Percentiles rank a stretch among this genome's conserved stretches.
Evolutionary conservation across 129 eudicot species (phyloP).

Genomic region (Centrapalus pauciflorus): DNA sequence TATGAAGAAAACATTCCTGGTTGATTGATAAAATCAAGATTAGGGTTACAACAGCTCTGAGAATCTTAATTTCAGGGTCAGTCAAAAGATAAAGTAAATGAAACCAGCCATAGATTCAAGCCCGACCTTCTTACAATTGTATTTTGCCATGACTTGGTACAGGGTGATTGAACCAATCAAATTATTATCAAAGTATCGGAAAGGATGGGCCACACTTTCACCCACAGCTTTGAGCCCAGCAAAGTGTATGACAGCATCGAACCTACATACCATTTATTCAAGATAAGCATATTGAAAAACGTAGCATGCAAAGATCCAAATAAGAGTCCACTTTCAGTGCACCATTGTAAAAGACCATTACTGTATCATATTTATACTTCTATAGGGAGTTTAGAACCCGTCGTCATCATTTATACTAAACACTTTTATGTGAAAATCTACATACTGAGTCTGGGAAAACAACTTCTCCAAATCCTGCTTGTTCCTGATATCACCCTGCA

Average conservation of each 20-base stretch:
- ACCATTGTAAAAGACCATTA: too few relatives aligned
- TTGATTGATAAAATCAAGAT: neutral
- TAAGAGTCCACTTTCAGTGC: neutral
- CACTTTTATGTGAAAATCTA: neutral
- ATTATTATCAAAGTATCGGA: constrained; percentile 86
- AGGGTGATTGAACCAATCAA: constrained; percentile 85
- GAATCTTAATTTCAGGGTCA: neutral
- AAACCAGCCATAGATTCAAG: neutral
- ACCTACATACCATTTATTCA: constrained; percentile 35
- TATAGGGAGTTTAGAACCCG: too few relatives aligned
- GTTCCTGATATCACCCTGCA: constrained; percentile 97
- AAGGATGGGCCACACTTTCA: constrained; percentile 82
- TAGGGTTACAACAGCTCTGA: neutral
- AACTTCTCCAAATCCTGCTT: constrained; percentile 80
- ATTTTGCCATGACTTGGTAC: constrained; percentile 80
- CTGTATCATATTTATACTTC: too few relatives aligned
- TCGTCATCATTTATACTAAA: too few relatives aligned
- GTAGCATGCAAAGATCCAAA: neutral
- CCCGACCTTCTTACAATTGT: constrained; percentile 92
- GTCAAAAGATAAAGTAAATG: neutral
- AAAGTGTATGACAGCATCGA: constrained; percentile 94
- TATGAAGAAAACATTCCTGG: neutral
- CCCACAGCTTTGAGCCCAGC: constrained; percentile 98
- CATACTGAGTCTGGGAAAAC: constrained; percentile 66
- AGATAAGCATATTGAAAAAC: neutral